phyloP scores from a whole-genome alignment of 441 rosid species.

The Flueggea neowawraea region DNA sequence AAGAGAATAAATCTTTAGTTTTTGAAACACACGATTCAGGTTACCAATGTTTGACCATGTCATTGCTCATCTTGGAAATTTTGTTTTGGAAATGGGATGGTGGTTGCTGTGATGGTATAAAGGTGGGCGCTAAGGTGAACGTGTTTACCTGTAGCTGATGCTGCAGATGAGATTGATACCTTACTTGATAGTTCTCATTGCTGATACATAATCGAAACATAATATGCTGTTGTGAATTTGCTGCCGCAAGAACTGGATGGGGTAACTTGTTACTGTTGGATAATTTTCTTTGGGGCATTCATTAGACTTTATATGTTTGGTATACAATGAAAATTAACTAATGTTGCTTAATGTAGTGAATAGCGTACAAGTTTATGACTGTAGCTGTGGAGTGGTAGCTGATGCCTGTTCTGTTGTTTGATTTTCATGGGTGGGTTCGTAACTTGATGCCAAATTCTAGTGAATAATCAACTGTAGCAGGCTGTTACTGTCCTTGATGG shows the following conservation, averaged over 20 bases:
- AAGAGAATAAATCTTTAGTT: slow-evolving; percentile 32
- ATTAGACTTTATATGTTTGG: slow-evolving; percentile 11
- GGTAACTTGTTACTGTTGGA: slow-evolving; percentile 34
- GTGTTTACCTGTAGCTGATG: slow-evolving; percentile 36
- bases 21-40: slow-evolving; percentile 26
- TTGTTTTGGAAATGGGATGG: slow-evolving; percentile 26
- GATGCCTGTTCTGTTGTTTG: slow-evolving; percentile 38
- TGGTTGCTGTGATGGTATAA: slow-evolving; percentile 40
- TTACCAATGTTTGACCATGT: slow-evolving; percentile 27
- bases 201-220: slow-evolving; percentile 22
- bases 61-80: slow-evolving; percentile 26
- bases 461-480: slow-evolving; percentile 28
- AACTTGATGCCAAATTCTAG: slow-evolving; percentile 24
- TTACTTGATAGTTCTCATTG: slow-evolving; percentile 19
- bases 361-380: slow-evolving; percentile 37
- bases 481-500: slow-evolving; percentile 41
- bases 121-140: slow-evolving; percentile 31
- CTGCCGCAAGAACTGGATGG: slow-evolving; percentile 21
- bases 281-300: slow-evolving; percentile 31
- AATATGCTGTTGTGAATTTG: slow-evolving; percentile 31
- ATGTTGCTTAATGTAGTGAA: slow-evolving; percentile 50
- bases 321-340: slow-evolving; percentile 15
- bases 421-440: slow-evolving; percentile 28
- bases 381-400: slow-evolving; percentile 56
- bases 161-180: slow-evolving; percentile 35